These are phyloP conservation scores for Retiboletus flavoniger DNA, from an alignment of 1,284 basidiomycete species.

Conservation along the genomic window DNA sequence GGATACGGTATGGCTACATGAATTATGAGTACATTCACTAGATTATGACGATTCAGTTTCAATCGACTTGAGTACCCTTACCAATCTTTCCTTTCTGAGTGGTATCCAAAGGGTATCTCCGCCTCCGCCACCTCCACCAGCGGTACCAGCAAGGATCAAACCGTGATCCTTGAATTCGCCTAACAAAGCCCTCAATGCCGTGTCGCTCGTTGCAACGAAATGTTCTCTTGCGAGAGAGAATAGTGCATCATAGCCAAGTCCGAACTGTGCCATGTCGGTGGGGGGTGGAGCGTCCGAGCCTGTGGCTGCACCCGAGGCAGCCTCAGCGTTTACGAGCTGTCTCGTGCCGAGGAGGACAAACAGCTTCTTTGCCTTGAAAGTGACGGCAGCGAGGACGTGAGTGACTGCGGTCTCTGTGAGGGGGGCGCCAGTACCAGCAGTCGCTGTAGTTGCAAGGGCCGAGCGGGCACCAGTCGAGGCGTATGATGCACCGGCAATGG, in stretches of 20 bases:
- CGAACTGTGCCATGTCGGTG: conserved; percentile 39
- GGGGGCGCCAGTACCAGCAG: conserved; percentile 36
- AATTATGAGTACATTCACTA: conserved; percentile 1
- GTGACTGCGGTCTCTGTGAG: conserved; percentile 80
- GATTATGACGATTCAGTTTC: conserved; percentile 22
- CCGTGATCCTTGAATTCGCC: conserved; percentile 90
- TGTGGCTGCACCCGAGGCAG: conserved; percentile 38
- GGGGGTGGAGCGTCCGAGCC: conserved; percentile 5
- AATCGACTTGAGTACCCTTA: conserved; percentile 39
- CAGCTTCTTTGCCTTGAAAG: conserved; percentile 79
- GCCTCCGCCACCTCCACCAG: conserved; percentile 36
- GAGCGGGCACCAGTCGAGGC: conserved; percentile 40
- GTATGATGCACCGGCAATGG: conserved; percentile 52
- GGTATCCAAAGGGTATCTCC: conserved; percentile 81
- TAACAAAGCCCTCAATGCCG: conserved; percentile 75
- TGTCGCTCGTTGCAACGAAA: conserved; percentile 86
- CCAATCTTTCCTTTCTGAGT: conserved; percentile 66
- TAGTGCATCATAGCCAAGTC: conserved; percentile 61
- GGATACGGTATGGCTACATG: conserved; percentile 4
- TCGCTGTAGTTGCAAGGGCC: conserved; percentile 33
- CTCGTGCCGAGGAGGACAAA: conserved; percentile 66
- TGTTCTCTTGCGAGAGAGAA: conserved; percentile 70
- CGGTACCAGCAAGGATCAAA: conserved; percentile 53
- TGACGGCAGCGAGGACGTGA: conserved; percentile 84
- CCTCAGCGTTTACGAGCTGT: conserved; percentile 53